Conservation (phyloP, 2,329 filamentous ascomycete species). For the Fusarium miscanthi region DNA sequence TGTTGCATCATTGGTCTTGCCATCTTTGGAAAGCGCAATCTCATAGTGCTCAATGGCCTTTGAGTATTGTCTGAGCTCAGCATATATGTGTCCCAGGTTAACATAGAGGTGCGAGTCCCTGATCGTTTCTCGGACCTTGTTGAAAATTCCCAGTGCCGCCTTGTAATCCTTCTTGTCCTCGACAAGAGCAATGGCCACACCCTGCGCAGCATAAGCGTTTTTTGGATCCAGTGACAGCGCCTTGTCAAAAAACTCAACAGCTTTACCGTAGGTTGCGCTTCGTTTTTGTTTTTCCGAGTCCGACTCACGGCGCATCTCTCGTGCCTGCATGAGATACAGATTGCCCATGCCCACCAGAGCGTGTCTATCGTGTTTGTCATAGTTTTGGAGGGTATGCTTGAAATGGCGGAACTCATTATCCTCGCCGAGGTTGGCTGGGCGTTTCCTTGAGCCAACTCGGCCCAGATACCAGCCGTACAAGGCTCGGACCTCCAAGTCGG, state of each 20-base stretch:
- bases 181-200: slow-evolving; percentile 91
- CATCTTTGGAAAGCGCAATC: slow-evolving; percentile 80
- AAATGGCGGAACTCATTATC: slow-evolving; percentile 94
- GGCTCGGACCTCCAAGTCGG: slow-evolving; percentile 90
- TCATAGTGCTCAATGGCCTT: slow-evolving; percentile 98
- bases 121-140: slow-evolving; percentile 89
- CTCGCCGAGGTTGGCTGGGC: slow-evolving; percentile 81
- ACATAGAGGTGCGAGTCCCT: slow-evolving; percentile 89
- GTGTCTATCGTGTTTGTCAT: slow-evolving; percentile 98
- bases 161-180: slow-evolving; percentile 94
- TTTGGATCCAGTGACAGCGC: slow-evolving; percentile 92
- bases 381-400: slow-evolving; percentile 93
- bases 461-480: slow-evolving; percentile 97
- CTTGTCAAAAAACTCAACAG: slow-evolving; percentile 99
- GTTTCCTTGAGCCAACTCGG: slow-evolving; percentile 82
- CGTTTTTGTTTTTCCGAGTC: slow-evolving; percentile 93
- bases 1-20: slow-evolving; percentile 76
- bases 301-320: slow-evolving; percentile 93
- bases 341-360: slow-evolving; percentile 98
- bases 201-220: slow-evolving; percentile 96
- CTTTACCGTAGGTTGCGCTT: slow-evolving; percentile 85
- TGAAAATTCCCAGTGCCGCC: slow-evolving; percentile 85
- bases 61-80: slow-evolving; percentile 88
- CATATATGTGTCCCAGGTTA: slow-evolving; percentile 93
- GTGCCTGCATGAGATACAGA: slow-evolving; percentile 83